A percentile compares a stretch with the other conserved stretches of the same genome.
Conservation (phyloP, 192 early-diverging fungal genomes). For the Backusella parvicylindrica region DNA sequence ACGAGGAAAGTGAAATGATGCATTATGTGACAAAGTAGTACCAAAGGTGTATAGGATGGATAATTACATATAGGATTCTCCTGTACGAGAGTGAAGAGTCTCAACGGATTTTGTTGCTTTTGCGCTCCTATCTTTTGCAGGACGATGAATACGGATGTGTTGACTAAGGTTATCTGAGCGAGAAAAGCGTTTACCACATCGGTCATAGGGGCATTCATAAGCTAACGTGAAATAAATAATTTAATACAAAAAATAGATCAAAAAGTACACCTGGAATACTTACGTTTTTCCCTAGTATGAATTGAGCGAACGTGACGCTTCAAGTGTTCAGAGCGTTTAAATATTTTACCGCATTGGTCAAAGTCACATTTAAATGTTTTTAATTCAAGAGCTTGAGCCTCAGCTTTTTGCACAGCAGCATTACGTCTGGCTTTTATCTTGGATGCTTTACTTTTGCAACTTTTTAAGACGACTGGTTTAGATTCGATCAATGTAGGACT, state of each 20-base stretch:
- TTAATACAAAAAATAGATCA: background rate
- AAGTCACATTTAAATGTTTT: slow-evolving; percentile 52
- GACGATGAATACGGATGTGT: slow-evolving; percentile 50
- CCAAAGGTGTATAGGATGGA: background rate
- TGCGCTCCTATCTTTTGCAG: slow-evolving; percentile 18
- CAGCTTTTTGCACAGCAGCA: slow-evolving; percentile 50
- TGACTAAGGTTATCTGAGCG: slow-evolving; percentile 51
- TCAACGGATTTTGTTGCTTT: background rate
- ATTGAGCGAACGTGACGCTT: slow-evolving; percentile 57
- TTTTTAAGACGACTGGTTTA: slow-evolving; percentile 40
- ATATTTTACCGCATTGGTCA: slow-evolving; percentile 53
- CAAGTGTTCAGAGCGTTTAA: slow-evolving; percentile 57
- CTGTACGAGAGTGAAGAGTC: background rate
- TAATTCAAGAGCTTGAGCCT: background rate
- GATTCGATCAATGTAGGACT: slow-evolving; percentile 24
- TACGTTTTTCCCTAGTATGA: slow-evolving; percentile 58
- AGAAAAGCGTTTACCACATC: slow-evolving; percentile 49
- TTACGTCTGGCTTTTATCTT: slow-evolving; percentile 48
- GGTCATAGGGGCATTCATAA: slow-evolving; percentile 41
- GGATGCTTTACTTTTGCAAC: slow-evolving; percentile 45
- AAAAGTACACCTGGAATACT: slow-evolving; percentile 17
- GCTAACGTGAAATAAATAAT: slow-evolving; percentile 22
- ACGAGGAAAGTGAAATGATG: background rate
- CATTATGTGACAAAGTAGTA: background rate
- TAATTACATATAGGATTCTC: background rate